phyloP scores from a whole-genome alignment of 257 asterid species.

The Ilex aquifolium region DNA sequence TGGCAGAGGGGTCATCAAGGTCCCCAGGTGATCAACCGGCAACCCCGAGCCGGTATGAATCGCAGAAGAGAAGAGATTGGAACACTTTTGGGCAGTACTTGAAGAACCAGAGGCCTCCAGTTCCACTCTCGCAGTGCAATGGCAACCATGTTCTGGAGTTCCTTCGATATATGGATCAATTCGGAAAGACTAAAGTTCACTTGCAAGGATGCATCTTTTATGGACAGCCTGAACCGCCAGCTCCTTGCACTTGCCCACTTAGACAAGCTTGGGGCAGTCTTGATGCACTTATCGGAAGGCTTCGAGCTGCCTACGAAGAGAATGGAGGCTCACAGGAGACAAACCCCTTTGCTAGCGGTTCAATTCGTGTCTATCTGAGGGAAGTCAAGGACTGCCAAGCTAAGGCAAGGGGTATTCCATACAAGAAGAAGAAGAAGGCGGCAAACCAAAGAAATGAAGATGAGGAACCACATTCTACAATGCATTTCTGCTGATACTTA shows the following conservation, averaged over 20 bases:
- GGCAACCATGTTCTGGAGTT: constrained; percentile 73
- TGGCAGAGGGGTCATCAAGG: constrained; percentile 33
- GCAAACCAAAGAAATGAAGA: constrained; percentile 10
- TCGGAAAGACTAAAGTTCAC: constrained; percentile 89
- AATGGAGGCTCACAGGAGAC: constrained; percentile 67
- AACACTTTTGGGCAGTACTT: constrained; percentile 84
- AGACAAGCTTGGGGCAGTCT: constrained; percentile 95
- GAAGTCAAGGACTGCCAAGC: constrained; percentile 76
- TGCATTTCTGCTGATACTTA: too few relatives aligned
- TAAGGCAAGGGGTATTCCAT: constrained; percentile 80
- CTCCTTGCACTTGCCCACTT: constrained; percentile 67
- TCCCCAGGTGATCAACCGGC: constrained; percentile 7
- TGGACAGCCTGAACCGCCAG: constrained; percentile 76
- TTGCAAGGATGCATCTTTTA: constrained; percentile 56
- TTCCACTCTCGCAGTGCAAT: constrained; percentile 57
- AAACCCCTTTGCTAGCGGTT: constrained; percentile 80
- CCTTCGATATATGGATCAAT: constrained; percentile 71
- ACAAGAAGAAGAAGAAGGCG: constrained; percentile 80
- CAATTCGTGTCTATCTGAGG: constrained; percentile 58
- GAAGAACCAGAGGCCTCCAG: constrained; percentile 70
- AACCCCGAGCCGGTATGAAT: constrained; percentile 67
- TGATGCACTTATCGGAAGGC: constrained; percentile 77
- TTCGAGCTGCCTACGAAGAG: constrained; percentile 84
- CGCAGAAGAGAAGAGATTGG: constrained; percentile 92
- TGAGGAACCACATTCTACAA: too few relatives aligned